phyloP scores from a whole-genome alignment of 1,139 yeast genomes.

The Kodamaea sp. region DNA sequence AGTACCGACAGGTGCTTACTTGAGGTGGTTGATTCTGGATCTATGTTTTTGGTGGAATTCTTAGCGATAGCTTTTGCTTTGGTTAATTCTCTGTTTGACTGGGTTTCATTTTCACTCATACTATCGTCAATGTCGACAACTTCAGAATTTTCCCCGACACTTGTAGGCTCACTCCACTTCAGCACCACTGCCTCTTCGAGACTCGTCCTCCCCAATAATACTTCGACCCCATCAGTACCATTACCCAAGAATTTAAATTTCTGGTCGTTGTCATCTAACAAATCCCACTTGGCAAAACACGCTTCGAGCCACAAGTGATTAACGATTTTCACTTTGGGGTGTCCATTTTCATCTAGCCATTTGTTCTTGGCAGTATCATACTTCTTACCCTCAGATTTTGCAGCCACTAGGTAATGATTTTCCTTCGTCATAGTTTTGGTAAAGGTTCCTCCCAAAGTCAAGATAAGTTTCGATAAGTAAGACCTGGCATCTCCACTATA shows the following conservation, averaged over 20 bases:
- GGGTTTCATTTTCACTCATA: conserved; percentile 33
- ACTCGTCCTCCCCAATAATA: conserved; percentile 53
- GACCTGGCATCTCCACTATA: conserved; percentile 82
- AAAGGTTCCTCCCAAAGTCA: conserved; percentile 73
- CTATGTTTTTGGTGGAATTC: conserved; percentile 6
- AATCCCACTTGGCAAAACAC: conserved; percentile 61
- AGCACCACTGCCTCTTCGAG: conserved; percentile 42
- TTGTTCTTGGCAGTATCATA: conserved; percentile 69
- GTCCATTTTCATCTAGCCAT: conserved; percentile 38
- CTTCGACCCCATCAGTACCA: conserved; percentile 35
- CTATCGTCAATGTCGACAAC: conserved; percentile 33
- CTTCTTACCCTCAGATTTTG: conserved; percentile 70
- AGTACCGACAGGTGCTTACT: no score
- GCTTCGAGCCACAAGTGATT: conserved; percentile 94
- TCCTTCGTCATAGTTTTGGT: conserved; percentile 67
- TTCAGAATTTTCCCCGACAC: conserved; percentile 5
- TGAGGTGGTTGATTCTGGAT: background rate
- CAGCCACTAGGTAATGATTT: conserved; percentile 74
- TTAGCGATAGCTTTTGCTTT: conserved; percentile 11
- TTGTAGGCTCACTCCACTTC: conserved; percentile 40
- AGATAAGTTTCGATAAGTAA: conserved; percentile 66
- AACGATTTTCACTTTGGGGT: conserved; percentile 51
- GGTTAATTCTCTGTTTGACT: conserved; percentile 4
- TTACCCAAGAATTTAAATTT: conserved; percentile 51
- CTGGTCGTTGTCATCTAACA: conserved; percentile 44